Evolutionary conservation across 2,329 filamentous ascomycete species (phyloP), one percentile per base, ranked within the genome.

Genomic region (Monilinia laxa): DNA sequence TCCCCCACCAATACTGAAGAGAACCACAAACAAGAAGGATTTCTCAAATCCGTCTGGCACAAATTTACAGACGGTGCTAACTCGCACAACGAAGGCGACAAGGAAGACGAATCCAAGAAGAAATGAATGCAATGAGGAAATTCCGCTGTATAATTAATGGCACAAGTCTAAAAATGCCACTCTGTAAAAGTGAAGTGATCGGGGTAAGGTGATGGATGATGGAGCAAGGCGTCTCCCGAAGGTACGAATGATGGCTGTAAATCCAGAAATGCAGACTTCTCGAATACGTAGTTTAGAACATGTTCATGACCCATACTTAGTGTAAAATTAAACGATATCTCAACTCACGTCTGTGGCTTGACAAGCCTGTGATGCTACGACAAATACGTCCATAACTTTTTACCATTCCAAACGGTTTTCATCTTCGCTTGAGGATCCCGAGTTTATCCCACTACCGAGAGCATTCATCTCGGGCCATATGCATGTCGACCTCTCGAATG

Each of bases 31-130:
- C 87, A 90, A 75, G 93, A 97, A 78, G 92, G 94, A 3, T 97
- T 97, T 76, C 80, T 98, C 68, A 97, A 95, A 81, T 92, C 89
- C 53, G 88, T 96, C 71, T 98, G 94, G 94, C 92, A 97, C 76
- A 93, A 88, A 71, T 79, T 98, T 65, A 96, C 90, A n/a, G 91
- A 92, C 73, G 87, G 51, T 35, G 35, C 35, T 35, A 54, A 53
- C 28, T 56, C 58, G 25, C n/a, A 49, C 25, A 60, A 68, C 20
- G 57, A 60, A 31, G 57, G 69, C 12, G 52, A 62, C 18, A 67
- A 68, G 23, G 40, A 66, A 6, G 66, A 69, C 20, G 65, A 69
- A 9, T 57, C 67, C 1, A 65, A 66, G 53, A 67, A 67, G 38
- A 58, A 66, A 53, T 53, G 56, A 62, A 54, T 7, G 28, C n/a